Base-by-base conservation (phyloP, 2,329 filamentous ascomycete genomes). In the Xylaria sp. region DNA sequence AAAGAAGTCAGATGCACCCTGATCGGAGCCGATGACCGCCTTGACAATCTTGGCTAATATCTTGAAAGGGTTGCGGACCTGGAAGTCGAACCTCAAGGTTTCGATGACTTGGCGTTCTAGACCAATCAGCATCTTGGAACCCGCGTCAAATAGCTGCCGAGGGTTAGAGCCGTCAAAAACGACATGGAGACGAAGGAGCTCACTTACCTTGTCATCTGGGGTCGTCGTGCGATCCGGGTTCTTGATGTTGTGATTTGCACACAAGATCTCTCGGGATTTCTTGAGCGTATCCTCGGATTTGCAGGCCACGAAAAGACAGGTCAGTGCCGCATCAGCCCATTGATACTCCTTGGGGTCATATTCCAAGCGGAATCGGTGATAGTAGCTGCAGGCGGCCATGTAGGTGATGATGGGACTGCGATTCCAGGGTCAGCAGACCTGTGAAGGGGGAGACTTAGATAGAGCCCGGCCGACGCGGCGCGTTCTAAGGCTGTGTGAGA, bases 211-310 rank as follows among this genome's bases (percentile, higher is more conserved):
- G 77, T 97, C 93, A 76, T 98, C 94, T 3, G 91, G 86, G 17
- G 90, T 90, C 38, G 76, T 90, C 77, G 77, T 92, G 84, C 77
- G 91, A 75, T 78, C 89, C 69, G 71, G 86, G 73, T 78, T 85
- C 78, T 93, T 95, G 38, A 96, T 80, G 73, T 97, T 97, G 78
- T 94, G 92, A 23, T 92, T 90, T 0, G 94, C 93, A 61, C 92
- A 96, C 15, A 98, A 82, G 64, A 99, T 96, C 67, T 99, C 95
- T 61, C 87, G 88, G 3, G 92, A 96, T 80, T 98, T 98, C 79
- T 99, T 99, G 69, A 97, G 86, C 0, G 95, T 99, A 76, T 99
- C 95, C 77, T 99, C 95, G 47, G 96, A 93, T 80, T 99, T 99
- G 82, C 94, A 98, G 2, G 94, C 94, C 2, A 94, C 91, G 73